These are phyloP conservation scores for Lunularia cruciata DNA, from an alignment of 225 moss, liverwort and hornwort genomes.

Conservation along the genomic window DNA sequence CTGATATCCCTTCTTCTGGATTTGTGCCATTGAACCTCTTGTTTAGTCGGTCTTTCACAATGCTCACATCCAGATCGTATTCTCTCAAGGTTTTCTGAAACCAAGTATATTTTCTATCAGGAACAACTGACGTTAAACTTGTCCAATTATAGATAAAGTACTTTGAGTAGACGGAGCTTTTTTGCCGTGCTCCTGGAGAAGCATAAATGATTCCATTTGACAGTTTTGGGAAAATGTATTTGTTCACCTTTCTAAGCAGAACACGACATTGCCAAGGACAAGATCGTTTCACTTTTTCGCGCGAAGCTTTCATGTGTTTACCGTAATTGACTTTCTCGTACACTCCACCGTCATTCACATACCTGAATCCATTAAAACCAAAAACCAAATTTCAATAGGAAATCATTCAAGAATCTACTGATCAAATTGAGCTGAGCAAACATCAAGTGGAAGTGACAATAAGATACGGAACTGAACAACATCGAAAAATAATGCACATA, in stretches of 20 bases:
- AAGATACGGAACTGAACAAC: neutral
- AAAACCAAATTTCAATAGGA: too few species aligned
- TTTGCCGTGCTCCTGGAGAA: too few species aligned
- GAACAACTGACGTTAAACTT: neutral
- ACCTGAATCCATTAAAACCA: constrained; percentile 23
- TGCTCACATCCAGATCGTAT: constrained; percentile 16
- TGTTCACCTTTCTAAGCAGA: constrained; percentile 56
- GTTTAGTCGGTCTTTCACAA: constrained; percentile 29
- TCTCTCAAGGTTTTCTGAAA: constrained; percentile 32
- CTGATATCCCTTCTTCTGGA: constrained; percentile 7
- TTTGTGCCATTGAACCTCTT: constrained; percentile 16
- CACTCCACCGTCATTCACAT: constrained; percentile 4
- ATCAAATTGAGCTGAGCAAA: too few species aligned
- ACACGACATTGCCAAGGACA: constrained; percentile 86
- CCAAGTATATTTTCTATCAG: neutral
- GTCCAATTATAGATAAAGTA: too few species aligned
- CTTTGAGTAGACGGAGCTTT: too few species aligned
- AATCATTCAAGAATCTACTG: too few species aligned
- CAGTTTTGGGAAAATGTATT: too few species aligned
- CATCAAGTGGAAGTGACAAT: neutral
- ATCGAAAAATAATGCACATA: constrained; percentile 40
- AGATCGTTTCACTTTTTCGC: constrained; percentile 40
- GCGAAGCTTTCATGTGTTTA: neutral
- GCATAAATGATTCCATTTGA: too few species aligned
- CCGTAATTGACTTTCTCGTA: constrained; percentile 16